Evolutionary conservation across 768 basidiomycete species (phyloP).

Genomic region (Cystofilobasidium ferigula): DNA sequence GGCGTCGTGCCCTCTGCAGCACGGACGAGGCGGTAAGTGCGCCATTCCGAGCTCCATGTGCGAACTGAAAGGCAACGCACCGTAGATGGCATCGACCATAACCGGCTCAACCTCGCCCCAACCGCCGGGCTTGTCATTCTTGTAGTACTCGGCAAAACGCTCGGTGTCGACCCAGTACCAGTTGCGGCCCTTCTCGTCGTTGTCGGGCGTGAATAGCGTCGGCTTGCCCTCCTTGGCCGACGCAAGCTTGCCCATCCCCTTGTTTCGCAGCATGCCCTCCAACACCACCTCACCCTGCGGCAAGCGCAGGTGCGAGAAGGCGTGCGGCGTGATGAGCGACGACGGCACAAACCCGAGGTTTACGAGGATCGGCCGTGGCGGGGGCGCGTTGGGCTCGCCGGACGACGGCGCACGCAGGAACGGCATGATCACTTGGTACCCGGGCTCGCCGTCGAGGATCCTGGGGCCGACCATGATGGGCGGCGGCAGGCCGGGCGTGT

Average conservation of each 20-base stretch:
- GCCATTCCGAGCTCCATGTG: too few relatives aligned
- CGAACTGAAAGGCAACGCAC: constrained; percentile 43
- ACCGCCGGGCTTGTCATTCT: neutral
- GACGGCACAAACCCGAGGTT: constrained; percentile 79
- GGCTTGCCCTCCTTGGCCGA: constrained; percentile 51
- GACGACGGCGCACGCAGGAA: constrained; percentile 43
- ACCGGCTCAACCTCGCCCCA: constrained; percentile 47
- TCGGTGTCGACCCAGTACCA: constrained; percentile 90
- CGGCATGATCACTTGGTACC: constrained; percentile 79
- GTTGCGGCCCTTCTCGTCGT: constrained; percentile 60
- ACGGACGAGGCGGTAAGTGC: too few relatives aligned
- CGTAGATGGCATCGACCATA: constrained; percentile 79
- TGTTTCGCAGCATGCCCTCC: constrained; percentile 65
- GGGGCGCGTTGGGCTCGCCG: constrained; percentile 30
- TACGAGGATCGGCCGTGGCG: constrained; percentile 67
- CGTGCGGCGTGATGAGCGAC: constrained; percentile 36
- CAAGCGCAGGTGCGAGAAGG: neutral
- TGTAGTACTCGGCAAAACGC: constrained; percentile 53
- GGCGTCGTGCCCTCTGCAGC: constrained; percentile 54
- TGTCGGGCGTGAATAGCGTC: constrained; percentile 69
- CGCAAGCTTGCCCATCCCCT: constrained; percentile 10
- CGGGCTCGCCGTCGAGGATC: constrained; percentile 76
- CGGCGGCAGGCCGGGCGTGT: constrained; percentile 39
- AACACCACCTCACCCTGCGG: constrained; percentile 53
- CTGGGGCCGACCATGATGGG: constrained; percentile 76